Base-by-base conservation (phyloP, 2,329 filamentous ascomycete species). In the Xylaria sp. region DNA sequence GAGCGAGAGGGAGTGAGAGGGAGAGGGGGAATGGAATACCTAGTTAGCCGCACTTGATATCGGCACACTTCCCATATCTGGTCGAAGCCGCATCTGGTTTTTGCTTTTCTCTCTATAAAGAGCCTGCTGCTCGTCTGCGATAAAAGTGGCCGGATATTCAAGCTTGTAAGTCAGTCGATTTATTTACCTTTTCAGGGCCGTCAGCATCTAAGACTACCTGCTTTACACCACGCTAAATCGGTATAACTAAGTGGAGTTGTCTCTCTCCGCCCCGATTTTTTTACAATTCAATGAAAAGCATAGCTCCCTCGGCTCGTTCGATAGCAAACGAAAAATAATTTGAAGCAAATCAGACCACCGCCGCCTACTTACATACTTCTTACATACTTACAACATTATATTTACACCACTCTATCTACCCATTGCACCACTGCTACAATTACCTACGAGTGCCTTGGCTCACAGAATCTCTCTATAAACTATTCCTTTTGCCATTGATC, bases 161-260 rank as follows among this genome's bases (percentile, higher is more conserved):
- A 48, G n/a, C 47, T 48, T 48, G 47, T 48, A 48, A 48, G 21
- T 48, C 14, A 14, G 11, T 14, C 39, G 39, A 42, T 42, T 42
- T 42, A 11, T 42, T 11, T 42, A 42, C 14, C 14, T 42, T 14
- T 11, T 36, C 11, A 36, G 12, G 39, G 39, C 14, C 14, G 39
- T 42, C 9, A 42, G 12, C 14, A 42, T 17, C 14, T 48, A 48
- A 24, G 8, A 48, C 47, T 17, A 48, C 7, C 7, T 21, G 11
- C n/a, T 48, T 36, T 48, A 24, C 47, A 42, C 47, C 2, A 24
- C 61, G 32, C 65, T 67, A 68, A 65, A 42, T 39, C 50, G 11
- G 54, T 55, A 27, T 50, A 36, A 65, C 65, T 68, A 65, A 63
- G 68, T 68, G 68, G 65, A 68, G 62, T 36, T 36, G 34, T 36